phyloP scores from a whole-genome alignment of 495 filamentous ascomycete genomes.

The Parachaetomium inaequale region DNA sequence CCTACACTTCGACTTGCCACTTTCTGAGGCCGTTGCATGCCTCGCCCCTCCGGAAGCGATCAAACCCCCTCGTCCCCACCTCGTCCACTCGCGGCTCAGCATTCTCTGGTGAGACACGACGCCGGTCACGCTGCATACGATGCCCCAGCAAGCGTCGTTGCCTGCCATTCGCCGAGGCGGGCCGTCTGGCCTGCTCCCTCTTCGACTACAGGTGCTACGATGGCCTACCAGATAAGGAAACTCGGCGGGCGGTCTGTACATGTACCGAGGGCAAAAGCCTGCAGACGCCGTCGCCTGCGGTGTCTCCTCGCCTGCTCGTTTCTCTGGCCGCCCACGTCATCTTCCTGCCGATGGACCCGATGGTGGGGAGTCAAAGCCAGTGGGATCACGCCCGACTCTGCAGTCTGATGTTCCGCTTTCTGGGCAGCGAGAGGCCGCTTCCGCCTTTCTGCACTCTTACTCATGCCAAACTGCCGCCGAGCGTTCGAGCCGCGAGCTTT shows the following conservation, averaged over 20 bases:
- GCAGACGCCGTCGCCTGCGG: neutral
- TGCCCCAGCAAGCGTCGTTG: neutral
- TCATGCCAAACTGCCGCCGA: neutral
- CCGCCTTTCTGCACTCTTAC: slow-evolving; percentile 1
- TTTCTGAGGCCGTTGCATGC: neutral
- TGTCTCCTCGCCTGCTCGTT: neutral
- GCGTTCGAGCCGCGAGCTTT: neutral
- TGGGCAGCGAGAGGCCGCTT: neutral
- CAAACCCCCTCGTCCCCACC: neutral
- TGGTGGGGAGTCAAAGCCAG: slow-evolving; percentile 13
- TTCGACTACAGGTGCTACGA: slow-evolving; percentile 11
- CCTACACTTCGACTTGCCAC: neutral
- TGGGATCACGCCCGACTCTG: slow-evolving; percentile 25
- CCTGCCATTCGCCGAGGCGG: slow-evolving; percentile 11
- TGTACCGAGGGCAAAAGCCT: neutral
- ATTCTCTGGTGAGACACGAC: slow-evolving; percentile 11
- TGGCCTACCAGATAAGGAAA: neutral
- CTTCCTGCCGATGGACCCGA: slow-evolving; percentile 2
- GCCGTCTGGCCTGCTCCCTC: slow-evolving; percentile 1
- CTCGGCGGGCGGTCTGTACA: neutral
- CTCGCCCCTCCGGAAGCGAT: neutral
- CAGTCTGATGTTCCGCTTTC: slow-evolving; percentile 3
- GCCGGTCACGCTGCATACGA: slow-evolving; percentile 10
- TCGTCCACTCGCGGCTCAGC: slow-evolving; percentile 3
- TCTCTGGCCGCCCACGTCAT: neutral